Conservation (phyloP, 345 rosid species). For the Syzygium aqueum region DNA sequence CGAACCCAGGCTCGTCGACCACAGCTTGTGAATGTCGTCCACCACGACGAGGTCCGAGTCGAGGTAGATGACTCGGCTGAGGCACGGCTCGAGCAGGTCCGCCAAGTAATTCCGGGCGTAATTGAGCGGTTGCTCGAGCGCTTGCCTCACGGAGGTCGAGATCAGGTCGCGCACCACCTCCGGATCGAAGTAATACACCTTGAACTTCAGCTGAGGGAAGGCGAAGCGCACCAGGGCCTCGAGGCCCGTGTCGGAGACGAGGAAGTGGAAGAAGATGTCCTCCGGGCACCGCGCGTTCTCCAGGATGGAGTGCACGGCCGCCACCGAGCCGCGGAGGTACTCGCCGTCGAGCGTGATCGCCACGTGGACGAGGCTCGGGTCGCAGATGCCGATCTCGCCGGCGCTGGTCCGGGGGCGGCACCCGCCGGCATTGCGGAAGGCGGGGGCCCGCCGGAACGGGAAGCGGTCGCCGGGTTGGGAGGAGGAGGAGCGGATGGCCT, state of each 20-base stretch:
- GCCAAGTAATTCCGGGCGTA: slow-evolving; percentile 89
- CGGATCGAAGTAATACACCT: slow-evolving; percentile 81
- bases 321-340: slow-evolving; percentile 89
- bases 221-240: slow-evolving; percentile 67
- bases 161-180: slow-evolving; percentile 62
- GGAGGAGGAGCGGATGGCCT: slow-evolving; percentile 61
- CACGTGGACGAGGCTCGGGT: slow-evolving; percentile 74
- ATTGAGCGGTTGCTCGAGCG: slow-evolving; percentile 89
- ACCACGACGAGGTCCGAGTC: slow-evolving; percentile 91
- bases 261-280: slow-evolving; percentile 80
- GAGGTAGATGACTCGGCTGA: slow-evolving; percentile 71
- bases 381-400: slow-evolving; percentile 42
- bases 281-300: slow-evolving; percentile 76
- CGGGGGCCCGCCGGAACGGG: slow-evolving; percentile 50
- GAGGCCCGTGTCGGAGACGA: slow-evolving; percentile 61
- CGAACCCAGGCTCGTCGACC: slow-evolving; percentile 54
- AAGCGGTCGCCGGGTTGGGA: slow-evolving; percentile 30
- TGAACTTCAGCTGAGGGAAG: slow-evolving; percentile 80
- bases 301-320: slow-evolving; percentile 87
- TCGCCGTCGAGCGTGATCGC: slow-evolving; percentile 87
- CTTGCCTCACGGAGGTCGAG: slow-evolving; percentile 86
- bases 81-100: slow-evolving; percentile 79
- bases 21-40: slow-evolving; percentile 72
- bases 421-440: slow-evolving; percentile 78
- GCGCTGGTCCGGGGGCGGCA: slow-evolving; percentile 28